Conservation (phyloP, 2,329 filamentous ascomycete genomes). For the Epichloe amarillans region DNA sequence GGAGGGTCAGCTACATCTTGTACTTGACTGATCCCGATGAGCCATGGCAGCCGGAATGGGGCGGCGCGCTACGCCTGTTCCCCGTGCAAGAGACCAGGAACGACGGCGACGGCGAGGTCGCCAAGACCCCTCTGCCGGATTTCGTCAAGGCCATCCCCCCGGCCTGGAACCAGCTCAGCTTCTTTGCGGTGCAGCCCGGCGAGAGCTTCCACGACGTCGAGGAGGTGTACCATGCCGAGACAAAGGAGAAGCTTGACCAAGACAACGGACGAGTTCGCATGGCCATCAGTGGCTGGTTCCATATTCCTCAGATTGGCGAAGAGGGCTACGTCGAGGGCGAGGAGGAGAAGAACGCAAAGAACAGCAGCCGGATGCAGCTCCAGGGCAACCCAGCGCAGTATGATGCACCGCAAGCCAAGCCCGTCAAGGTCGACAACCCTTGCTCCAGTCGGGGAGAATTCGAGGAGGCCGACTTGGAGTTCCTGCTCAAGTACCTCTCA, state of each 20-base stretch:
- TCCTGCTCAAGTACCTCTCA: conserved; percentile 78
- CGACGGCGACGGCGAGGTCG: conserved; percentile 51
- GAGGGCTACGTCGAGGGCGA: conserved; percentile 80
- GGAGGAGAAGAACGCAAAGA: conserved; percentile 77
- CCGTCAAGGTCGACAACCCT: conserved; percentile 31
- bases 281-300: conserved; percentile 98
- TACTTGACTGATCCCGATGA: conserved; percentile 88
- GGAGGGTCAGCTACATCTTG: conserved; percentile 90
- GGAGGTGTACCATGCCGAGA: conserved; percentile 72
- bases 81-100: conserved; percentile 49
- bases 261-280: conserved; percentile 75
- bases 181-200: conserved; percentile 97
- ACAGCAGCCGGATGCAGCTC: conserved; percentile 83
- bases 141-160: conserved; percentile 81
- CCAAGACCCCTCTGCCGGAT: conserved; percentile 70
- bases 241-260: conserved; percentile 45
- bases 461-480: conserved; percentile 71
- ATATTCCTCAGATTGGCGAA: conserved; percentile 90
- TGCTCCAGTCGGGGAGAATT: conserved; percentile 42
- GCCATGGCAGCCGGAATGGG: conserved; percentile 85
- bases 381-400: conserved; percentile 86
- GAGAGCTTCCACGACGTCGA: conserved; percentile 98
- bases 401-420: conserved; percentile 59
- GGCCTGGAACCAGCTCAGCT: conserved; percentile 93
- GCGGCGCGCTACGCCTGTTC: conserved; percentile 79